Evolutionary conservation across 306 rosid genomes (phyloP), one percentile per base, ranked within the genome.

Genomic region (Aeschynomene evenia): DNA sequence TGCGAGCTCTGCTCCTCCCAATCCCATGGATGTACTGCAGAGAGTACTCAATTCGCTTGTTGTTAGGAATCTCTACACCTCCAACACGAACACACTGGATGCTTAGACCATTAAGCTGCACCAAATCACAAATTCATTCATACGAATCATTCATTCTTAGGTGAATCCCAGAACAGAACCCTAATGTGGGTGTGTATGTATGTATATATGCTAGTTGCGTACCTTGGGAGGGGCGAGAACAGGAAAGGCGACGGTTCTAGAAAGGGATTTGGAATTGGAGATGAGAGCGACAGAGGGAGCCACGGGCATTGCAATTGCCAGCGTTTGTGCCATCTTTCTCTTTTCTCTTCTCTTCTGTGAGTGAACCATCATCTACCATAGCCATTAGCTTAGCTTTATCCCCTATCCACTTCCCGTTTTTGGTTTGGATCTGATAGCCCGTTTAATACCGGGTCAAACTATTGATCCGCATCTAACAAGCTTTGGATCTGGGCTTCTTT

Each of bases 11-110:
- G 48, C 31, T 88, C 3, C 99, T 87, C 11, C 97, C 99, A 77
- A 94, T 82, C 45, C 97, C 99, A 62, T 94, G 99, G 60, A 94
- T 81, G 63, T 94, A 91, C 80, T 87, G 99, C 10, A 94, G 88
- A 13, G 99, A 94, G 56, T 13, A 91, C 76, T 85, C 92, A 15
- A 94, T 80, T 72, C 97, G 56, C 81, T 91, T 94, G 85, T 81
- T 90, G 90, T 82, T 94, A 4, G 97, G 97, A 74, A 94, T 81
- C 83, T 91, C 97, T 12, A 94, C 96, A 33, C 92, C 92, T 0
- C 99, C 99, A 37, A 94, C 91, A 81, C 97, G 92, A 36, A 58
- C 92, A 39, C 95, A 85, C 71, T 57, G 70, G 79, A 94, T 88
- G 76, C 70, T 89, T 34, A 91, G 68, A 5, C 88, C 87, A 2